Evolutionary conservation across 352 stramenopile species (phyloP).

Genomic region (Globisporangium cystogenes): DNA sequence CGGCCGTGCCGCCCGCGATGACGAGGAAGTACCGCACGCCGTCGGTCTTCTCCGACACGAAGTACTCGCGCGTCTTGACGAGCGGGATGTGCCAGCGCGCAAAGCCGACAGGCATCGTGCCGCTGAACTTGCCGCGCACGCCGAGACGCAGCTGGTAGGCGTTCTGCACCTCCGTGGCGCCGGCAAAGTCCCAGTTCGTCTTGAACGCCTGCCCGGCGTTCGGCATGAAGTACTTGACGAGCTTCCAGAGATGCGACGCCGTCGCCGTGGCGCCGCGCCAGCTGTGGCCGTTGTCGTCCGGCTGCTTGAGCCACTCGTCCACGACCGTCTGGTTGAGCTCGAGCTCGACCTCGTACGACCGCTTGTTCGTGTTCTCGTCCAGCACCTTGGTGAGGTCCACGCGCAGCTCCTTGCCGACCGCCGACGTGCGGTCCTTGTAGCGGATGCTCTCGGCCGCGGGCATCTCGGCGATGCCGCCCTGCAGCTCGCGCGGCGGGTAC

Average conservation of each 20-base stretch:
- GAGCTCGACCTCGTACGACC: conserved; percentile 73
- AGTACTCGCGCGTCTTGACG: conserved; percentile 84
- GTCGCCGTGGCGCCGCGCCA: conserved; percentile 63
- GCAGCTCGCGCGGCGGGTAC: conserved; percentile 51
- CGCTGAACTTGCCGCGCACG: conserved; percentile 78
- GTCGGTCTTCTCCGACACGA: conserved; percentile 90
- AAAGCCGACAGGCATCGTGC: conserved; percentile 90
- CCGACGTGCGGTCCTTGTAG: conserved; percentile 74
- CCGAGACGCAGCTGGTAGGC: conserved; percentile 71
- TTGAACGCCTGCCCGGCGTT: conserved; percentile 77
- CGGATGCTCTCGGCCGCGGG: conserved; percentile 65
- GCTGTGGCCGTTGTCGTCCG: conserved; percentile 66
- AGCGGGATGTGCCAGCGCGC: conserved; percentile 85
- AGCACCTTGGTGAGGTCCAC: conserved; percentile 80
- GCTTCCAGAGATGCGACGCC: conserved; percentile 70
- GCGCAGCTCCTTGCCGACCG: conserved; percentile 70
- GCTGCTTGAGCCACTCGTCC: conserved; percentile 71
- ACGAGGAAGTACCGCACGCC: conserved; percentile 90
- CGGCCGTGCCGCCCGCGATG: conserved; percentile 54
- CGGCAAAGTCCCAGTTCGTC: conserved; percentile 64
- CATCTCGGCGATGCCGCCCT: conserved; percentile 53
- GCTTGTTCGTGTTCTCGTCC: conserved; percentile 68
- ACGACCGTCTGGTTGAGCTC: conserved; percentile 63
- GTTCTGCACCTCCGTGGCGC: conserved; percentile 71
- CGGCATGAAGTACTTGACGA: conserved; percentile 84